A percentile compares a stretch with the other conserved stretches of the same genome.
Evolutionary conservation across 2,329 filamentous ascomycete species (phyloP).

Genomic region (Epichloe aotearoae): DNA sequence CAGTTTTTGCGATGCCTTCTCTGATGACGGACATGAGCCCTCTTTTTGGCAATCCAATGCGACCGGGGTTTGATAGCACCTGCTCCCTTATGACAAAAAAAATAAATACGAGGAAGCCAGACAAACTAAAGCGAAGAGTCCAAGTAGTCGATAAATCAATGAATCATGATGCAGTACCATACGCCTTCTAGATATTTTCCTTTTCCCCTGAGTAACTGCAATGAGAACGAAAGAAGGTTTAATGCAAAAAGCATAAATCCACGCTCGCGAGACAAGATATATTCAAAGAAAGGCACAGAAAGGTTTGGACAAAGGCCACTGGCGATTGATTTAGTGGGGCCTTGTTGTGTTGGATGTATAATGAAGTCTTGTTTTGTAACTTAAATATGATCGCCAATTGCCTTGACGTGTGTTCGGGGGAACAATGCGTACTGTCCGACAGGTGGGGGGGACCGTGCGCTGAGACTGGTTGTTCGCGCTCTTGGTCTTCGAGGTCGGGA

Average conservation of each 20-base stretch:
- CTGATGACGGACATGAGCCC: background rate
- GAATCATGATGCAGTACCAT: background rate
- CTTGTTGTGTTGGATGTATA: background rate
- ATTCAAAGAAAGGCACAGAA: background rate
- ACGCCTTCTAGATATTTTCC: background rate
- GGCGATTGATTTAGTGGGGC: background rate
- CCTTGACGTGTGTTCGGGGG: constrained; percentile 23
- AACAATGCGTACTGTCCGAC: constrained; percentile 35
- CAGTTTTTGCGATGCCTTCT: background rate
- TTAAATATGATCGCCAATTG: constrained; percentile 20
- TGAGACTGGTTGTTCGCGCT: constrained; percentile 33
- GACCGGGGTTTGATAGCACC: too few species aligned
- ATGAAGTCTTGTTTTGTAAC: background rate
- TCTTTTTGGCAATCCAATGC: too few species aligned
- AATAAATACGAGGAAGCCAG: background rate
- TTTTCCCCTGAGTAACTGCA: background rate
- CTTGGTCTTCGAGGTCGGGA: constrained; percentile 24
- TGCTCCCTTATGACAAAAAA: background rate
- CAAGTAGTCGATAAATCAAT: background rate
- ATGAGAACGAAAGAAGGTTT: background rate
- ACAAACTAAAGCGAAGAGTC: background rate
- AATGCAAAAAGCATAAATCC: background rate
- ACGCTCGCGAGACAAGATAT: background rate
- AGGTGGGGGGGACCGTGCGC: constrained; percentile 28
- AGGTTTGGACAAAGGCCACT: too few species aligned